phyloP scores from a whole-genome alignment of 2,329 filamentous ascomycete species.

The Penicillium sclerotigenum region DNA sequence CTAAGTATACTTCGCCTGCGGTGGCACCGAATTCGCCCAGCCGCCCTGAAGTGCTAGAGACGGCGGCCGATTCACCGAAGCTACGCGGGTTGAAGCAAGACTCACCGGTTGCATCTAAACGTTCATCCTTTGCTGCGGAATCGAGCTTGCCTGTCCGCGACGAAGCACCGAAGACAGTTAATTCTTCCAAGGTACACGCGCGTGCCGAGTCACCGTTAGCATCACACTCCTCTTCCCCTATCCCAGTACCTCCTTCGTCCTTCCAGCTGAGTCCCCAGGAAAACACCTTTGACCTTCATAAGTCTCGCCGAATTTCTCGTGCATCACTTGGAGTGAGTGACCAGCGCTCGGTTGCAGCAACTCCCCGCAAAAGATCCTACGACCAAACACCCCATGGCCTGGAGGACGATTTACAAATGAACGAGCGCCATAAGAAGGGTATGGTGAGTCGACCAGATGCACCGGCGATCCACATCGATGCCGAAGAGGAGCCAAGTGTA shows the following conservation, averaged over 20 bases:
- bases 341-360: constrained; percentile 7
- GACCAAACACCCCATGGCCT: constrained; percentile 23
- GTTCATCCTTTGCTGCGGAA: constrained; percentile 6
- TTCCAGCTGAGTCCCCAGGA: constrained; percentile 3
- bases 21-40: constrained; percentile 35
- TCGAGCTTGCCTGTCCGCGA: constrained; percentile 33
- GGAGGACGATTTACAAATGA: constrained; percentile 12
- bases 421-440: constrained; percentile 30
- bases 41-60: constrained; percentile 26
- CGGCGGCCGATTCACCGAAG: constrained; percentile 24
- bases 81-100: constrained; percentile 4
- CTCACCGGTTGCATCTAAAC: not conserved
- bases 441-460: constrained; percentile 20
- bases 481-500: constrained; percentile 28
- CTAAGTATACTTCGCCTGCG: not conserved
- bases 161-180: constrained; percentile 2
- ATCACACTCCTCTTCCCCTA: constrained; percentile 2
- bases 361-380: constrained; percentile 25
- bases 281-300: constrained; percentile 13
- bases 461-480: constrained; percentile 27
- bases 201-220: not conserved
- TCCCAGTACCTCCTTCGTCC: not conserved
- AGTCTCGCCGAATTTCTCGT: constrained; percentile 14
- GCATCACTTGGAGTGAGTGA: constrained; percentile 12
- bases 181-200: not conserved